These are phyloP conservation scores for Scedosporium dehoogii DNA, from an alignment of 2,329 filamentous ascomycete genomes.

Conservation along the genomic window DNA sequence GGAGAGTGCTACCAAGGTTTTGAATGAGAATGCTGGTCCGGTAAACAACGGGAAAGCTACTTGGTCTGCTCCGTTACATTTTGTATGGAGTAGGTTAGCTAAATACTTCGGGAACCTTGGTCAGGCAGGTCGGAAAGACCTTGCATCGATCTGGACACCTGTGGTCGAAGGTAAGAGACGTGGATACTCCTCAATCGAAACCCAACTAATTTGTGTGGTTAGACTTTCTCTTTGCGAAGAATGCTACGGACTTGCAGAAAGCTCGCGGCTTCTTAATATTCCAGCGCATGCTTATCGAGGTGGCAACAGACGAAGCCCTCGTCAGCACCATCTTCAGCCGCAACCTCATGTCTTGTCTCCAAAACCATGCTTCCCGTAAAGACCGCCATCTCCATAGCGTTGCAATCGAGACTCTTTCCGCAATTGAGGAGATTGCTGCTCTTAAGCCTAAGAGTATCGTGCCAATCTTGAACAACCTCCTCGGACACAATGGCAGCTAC, in stretches of 20 bases:
- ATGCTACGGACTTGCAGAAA: slow-evolving; percentile 78
- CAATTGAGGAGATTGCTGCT: slow-evolving; percentile 55
- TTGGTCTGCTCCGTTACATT: slow-evolving; percentile 73
- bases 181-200: background rate
- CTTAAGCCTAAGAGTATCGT: slow-evolving; percentile 48
- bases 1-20: slow-evolving; percentile 43
- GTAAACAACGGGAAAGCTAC: slow-evolving; percentile 52
- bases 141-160: slow-evolving; percentile 74
- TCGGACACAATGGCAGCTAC: slow-evolving; percentile 59
- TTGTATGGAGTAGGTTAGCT: slow-evolving; percentile 76
- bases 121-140: slow-evolving; percentile 32
- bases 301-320: slow-evolving; percentile 34
- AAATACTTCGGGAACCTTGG: slow-evolving; percentile 34
- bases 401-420: slow-evolving; percentile 62
- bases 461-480: slow-evolving; percentile 53
- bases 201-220: background rate
- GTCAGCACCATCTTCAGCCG: slow-evolving; percentile 62
- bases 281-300: slow-evolving; percentile 56
- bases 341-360: slow-evolving; percentile 71
- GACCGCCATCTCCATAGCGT: slow-evolving; percentile 73
- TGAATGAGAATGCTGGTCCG: slow-evolving; percentile 28
- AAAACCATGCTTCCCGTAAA: slow-evolving; percentile 69
- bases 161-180: slow-evolving; percentile 66
- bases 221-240: slow-evolving; percentile 77
- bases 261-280: slow-evolving; percentile 86